A percentile compares a stretch with the other conserved stretches of the same genome.
These are phyloP conservation scores for Gnaphalium uliginosum DNA, from an alignment of 129 eudicot species.

Conservation along the genomic window DNA sequence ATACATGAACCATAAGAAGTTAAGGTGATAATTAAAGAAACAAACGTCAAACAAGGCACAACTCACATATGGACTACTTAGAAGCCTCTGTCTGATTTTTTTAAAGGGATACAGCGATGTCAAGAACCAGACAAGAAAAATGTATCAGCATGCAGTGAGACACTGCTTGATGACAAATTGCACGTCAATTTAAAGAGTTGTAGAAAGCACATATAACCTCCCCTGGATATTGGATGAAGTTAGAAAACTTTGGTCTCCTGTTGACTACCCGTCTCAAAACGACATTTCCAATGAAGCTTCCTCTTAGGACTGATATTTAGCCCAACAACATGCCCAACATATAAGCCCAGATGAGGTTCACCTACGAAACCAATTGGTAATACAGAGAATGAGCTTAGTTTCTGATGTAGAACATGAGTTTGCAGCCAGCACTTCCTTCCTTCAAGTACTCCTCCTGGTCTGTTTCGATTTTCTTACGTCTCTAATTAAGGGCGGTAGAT, in stretches of 20 bases:
- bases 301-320: too few relatives aligned
- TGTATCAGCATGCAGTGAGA: background rate
- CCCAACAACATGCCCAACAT: too few relatives aligned
- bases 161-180: conserved; percentile 12
- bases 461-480: background rate
- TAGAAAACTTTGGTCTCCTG: background rate
- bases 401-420: too few relatives aligned
- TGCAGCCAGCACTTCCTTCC: too few relatives aligned
- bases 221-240: background rate
- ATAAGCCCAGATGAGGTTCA: too few relatives aligned
- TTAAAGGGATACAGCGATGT: background rate
- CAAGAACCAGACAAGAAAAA: background rate
- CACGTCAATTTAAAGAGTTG: conserved; percentile 14
- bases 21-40: background rate
- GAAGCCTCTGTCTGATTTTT: conserved; percentile 5
- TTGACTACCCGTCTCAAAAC: conserved; percentile 8
- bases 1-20: background rate
- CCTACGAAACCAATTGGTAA: too few relatives aligned
- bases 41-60: background rate
- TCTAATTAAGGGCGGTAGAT: background rate
- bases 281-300: conserved; percentile 12
- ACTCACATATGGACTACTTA: conserved; percentile 3
- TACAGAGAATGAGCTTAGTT: too few relatives aligned
- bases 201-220: conserved; percentile 27
- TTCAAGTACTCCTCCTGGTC: background rate